These are phyloP conservation scores for Nitzschia sp. DNA, from an alignment of 108 stramenopile species.

Conservation along the genomic window DNA sequence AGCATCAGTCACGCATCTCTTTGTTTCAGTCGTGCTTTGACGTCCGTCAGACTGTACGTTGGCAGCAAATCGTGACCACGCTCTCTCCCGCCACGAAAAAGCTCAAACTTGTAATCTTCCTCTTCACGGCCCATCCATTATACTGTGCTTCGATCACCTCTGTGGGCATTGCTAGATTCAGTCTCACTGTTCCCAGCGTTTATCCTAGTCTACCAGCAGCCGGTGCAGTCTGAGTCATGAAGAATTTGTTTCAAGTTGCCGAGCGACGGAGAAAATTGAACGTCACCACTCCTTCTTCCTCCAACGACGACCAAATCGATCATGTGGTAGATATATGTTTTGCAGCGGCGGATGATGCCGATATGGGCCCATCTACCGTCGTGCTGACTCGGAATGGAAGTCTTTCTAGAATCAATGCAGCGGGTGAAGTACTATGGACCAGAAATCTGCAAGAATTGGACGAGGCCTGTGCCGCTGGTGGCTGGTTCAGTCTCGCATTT, in stretches of 20 bases:
- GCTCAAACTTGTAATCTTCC: too few relatives aligned
- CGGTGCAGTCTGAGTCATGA: conserved; percentile 37
- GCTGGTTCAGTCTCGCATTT: conserved; percentile 48
- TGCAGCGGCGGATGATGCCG: conserved; percentile 13
- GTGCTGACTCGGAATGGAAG: conserved; percentile 32
- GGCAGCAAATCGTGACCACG: too few relatives aligned
- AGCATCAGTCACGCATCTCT: not conserved
- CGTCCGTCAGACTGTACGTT: too few relatives aligned
- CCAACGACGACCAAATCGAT: conserved; percentile 3
- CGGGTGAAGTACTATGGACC: conserved; percentile 23
- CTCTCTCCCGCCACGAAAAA: too few relatives aligned
- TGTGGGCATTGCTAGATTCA: too few relatives aligned
- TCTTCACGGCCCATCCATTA: too few relatives aligned
- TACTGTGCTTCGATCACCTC: too few relatives aligned
- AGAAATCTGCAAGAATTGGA: conserved; percentile 27
- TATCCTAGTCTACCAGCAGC: too few relatives aligned
- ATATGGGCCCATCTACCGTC: conserved; percentile 12
- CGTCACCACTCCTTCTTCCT: not conserved
- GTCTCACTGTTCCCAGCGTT: too few relatives aligned
- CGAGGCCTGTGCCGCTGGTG: conserved; percentile 25
- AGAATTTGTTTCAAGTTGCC: conserved; percentile 43
- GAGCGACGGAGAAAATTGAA: conserved; percentile 28
- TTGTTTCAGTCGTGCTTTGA: conserved; percentile 1
- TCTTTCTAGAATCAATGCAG: not conserved
- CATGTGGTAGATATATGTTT: conserved; percentile 23